phyloP scores from a whole-genome alignment of 2,329 filamentous ascomycete species.

The Fusarium albidum region DNA sequence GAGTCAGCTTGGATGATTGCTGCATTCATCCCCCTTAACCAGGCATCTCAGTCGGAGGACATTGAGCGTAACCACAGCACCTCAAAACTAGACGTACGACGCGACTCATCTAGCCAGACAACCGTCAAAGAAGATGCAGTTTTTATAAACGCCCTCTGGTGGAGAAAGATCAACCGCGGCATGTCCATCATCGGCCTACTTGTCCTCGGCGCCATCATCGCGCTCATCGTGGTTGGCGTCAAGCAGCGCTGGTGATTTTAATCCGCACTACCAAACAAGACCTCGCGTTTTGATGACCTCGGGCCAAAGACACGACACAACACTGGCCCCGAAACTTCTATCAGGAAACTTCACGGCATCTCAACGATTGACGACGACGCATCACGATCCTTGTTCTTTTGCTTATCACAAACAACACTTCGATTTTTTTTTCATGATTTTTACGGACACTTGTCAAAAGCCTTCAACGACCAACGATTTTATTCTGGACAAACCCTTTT shows the following conservation, averaged over 20 bases:
- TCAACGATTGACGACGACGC: conserved; percentile 39
- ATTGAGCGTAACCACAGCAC: conserved; percentile 55
- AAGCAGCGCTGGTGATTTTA: conserved; percentile 55
- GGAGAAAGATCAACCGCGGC: conserved; percentile 65
- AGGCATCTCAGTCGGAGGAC: conserved; percentile 61
- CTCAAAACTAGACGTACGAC: conserved; percentile 49
- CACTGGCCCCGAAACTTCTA: conserved; percentile 12
- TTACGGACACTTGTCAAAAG: conserved; percentile 27
- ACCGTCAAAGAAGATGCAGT: conserved; percentile 52
- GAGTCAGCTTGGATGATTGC: conserved; percentile 79
- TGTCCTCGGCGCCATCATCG: conserved; percentile 60
- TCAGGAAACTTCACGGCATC: conserved; percentile 33
- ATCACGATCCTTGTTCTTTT: conserved; percentile 36
- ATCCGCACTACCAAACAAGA: conserved; percentile 23
- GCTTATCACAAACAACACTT: conserved; percentile 24
- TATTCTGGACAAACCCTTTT: conserved; percentile 25
- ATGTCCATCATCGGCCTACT: conserved; percentile 66
- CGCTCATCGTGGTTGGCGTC: conserved; percentile 61
- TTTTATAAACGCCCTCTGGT: conserved; percentile 65
- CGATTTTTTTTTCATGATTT: conserved; percentile 30
- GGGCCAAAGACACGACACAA: neutral
- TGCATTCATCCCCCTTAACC: conserved; percentile 75
- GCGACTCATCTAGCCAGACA: conserved; percentile 46
- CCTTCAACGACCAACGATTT: conserved; percentile 37
- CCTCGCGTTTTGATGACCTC: conserved; percentile 30